These are phyloP conservation scores for Amanita phalloides DNA, from an alignment of 768 basidiomycete genomes.

Conservation along the genomic window DNA sequence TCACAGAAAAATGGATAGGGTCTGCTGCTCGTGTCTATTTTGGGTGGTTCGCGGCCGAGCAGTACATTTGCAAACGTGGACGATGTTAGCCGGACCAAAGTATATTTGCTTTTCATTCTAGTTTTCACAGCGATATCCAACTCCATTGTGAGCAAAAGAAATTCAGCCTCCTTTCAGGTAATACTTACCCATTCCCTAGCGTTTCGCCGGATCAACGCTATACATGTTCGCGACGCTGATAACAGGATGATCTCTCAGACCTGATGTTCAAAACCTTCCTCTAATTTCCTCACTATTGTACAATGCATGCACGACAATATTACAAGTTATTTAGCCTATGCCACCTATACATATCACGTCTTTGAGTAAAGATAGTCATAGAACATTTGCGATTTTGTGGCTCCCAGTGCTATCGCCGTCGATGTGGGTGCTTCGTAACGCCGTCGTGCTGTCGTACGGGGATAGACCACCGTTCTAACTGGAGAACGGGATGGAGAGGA, in stretches of 20 bases:
- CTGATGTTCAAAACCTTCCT: not conserved
- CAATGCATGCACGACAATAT: not conserved
- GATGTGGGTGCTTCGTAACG: conserved; percentile 5
- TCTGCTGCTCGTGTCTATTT: conserved; percentile 55
- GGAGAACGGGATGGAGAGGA: conserved; percentile 51
- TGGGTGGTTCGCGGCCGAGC: conserved; percentile 45
- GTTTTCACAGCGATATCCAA: conserved; percentile 76
- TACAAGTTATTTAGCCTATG: not conserved
- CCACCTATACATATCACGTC: not conserved
- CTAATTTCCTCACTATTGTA: not conserved
- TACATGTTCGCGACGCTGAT: conserved; percentile 19
- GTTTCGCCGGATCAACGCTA: conserved; percentile 20
- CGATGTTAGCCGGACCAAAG: conserved; percentile 49
- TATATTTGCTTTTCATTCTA: conserved; percentile 73
- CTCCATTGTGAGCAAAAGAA: conserved; percentile 30
- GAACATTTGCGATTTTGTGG: conserved; percentile 15
- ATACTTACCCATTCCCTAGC: conserved; percentile 10
- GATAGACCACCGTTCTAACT: conserved; percentile 20
- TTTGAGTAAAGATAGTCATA: conserved; percentile 36
- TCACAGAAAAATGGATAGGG: conserved; percentile 29
- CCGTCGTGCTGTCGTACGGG: conserved; percentile 12
- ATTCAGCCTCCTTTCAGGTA: conserved; percentile 2
- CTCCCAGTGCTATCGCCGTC: not conserved
- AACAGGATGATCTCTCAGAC: conserved; percentile 13
- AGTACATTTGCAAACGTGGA: conserved; percentile 46